Evolutionary conservation across 2,329 filamentous ascomycete genomes (phyloP).

Genomic region (Cercospora canescens): DNA sequence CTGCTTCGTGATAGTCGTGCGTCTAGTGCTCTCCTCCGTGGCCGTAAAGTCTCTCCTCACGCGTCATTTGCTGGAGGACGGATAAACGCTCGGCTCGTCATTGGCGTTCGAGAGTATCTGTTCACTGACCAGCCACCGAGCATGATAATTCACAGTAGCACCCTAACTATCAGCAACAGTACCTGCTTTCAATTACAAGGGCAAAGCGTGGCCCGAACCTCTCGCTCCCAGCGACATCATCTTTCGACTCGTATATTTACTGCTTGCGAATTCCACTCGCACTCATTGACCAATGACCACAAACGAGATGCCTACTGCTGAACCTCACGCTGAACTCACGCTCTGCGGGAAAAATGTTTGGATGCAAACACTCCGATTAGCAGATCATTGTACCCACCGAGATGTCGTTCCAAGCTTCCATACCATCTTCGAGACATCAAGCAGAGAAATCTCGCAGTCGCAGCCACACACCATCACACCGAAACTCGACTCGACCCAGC

Average conservation of each 20-base stretch:
- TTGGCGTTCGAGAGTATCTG: neutral
- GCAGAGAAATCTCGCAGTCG: neutral
- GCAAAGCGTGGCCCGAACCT: neutral
- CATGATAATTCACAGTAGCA: neutral
- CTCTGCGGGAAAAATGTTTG: neutral
- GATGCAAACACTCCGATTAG: neutral
- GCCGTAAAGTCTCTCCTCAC: no score
- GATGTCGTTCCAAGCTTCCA: neutral
- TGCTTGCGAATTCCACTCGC: neutral
- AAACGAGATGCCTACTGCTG: neutral
- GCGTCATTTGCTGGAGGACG: neutral
- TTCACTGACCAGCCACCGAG: neutral
- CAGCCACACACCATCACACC: neutral
- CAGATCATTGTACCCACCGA: neutral
- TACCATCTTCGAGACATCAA: neutral
- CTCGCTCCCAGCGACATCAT: neutral
- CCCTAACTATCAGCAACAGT: neutral
- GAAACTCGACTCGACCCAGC: neutral
- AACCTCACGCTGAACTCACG: neutral
- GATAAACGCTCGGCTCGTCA: neutral
- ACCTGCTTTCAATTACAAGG: neutral
- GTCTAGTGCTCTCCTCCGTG: neutral
- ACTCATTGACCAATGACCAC: neutral
- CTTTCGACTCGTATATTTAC: neutral
- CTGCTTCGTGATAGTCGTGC: neutral